phyloP scores from a whole-genome alignment of 345 rosid species.

The Psidium guajava region DNA sequence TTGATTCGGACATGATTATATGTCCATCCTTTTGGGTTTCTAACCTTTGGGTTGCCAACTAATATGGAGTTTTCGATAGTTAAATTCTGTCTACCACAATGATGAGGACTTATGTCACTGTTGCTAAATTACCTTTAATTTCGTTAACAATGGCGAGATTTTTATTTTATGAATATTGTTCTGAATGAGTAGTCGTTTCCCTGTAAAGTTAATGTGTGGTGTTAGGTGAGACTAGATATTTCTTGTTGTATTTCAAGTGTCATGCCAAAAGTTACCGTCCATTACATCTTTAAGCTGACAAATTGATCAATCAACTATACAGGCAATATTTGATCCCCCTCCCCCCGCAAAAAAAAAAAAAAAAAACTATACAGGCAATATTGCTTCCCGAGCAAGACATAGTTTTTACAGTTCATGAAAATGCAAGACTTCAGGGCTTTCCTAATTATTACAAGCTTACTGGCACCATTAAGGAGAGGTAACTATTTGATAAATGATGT shows the following conservation, averaged over 20 bases:
- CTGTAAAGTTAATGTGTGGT: neutral
- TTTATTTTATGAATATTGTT: neutral
- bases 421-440: conserved; percentile 71
- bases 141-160: neutral
- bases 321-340: conserved; percentile 61
- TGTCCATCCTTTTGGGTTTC: neutral
- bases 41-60: neutral
- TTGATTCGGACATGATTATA: neutral
- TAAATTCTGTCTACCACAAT: neutral
- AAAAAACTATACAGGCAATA: too few species aligned
- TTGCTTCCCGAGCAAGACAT: conserved; percentile 62
- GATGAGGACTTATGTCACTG: neutral
- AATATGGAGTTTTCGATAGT: neutral
- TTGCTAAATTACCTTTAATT: neutral
- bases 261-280: neutral
- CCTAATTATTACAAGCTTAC: conserved; percentile 49
- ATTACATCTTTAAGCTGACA: neutral
- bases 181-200: neutral
- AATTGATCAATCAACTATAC: neutral
- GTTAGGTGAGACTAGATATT: neutral
- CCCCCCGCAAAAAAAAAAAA: too few species aligned
- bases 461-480: conserved; percentile 65
- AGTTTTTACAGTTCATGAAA: conserved; percentile 54
- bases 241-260: neutral
- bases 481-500: neutral